Conservation (phyloP, 2,329 filamentous ascomycete genomes). For the Cladobotryum mycophilum region DNA sequence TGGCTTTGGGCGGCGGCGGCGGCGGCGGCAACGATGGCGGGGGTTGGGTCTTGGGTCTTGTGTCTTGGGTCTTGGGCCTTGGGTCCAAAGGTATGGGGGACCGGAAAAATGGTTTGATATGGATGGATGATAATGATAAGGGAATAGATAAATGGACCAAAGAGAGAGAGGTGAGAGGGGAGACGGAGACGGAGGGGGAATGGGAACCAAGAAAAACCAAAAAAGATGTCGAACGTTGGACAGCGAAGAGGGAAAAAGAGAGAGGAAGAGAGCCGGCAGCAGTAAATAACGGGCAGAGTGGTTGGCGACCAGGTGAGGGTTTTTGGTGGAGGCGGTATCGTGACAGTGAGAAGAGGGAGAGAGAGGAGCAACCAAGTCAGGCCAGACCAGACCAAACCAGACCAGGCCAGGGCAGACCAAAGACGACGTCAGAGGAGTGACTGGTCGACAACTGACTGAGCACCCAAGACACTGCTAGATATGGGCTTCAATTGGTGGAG, state of each 20-base stretch:
- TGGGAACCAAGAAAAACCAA: not conserved
- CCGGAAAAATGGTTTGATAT: not conserved
- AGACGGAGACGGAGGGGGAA: slow-evolving; percentile 10
- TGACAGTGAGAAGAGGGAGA: slow-evolving; percentile 5
- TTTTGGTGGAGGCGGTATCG: slow-evolving; percentile 11
- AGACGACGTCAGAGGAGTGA: not conserved
- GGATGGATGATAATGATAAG: not conserved
- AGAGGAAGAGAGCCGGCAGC: not conserved
- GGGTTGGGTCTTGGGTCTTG: no score
- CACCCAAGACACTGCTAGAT: not conserved
- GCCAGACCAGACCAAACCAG: not conserved
- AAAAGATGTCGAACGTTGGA: not conserved
- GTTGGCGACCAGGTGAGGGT: slow-evolving; percentile 3
- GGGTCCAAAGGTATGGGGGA: no score
- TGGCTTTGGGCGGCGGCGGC: not conserved
- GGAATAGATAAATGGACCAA: not conserved
- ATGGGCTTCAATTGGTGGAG: slow-evolving; percentile 7
- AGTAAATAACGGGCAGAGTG: not conserved
- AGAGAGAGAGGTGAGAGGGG: not conserved
- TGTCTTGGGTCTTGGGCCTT: no score
- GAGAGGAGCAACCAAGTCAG: not conserved
- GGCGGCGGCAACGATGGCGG: not conserved
- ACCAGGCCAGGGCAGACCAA: slow-evolving; percentile 2
- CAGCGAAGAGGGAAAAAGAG: not conserved
- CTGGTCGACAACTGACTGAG: no score